A percentile compares a stretch with the other conserved stretches of the same genome.
Conservation (phyloP, 805 yeast species). For the Pichia paraexigua region DNA sequence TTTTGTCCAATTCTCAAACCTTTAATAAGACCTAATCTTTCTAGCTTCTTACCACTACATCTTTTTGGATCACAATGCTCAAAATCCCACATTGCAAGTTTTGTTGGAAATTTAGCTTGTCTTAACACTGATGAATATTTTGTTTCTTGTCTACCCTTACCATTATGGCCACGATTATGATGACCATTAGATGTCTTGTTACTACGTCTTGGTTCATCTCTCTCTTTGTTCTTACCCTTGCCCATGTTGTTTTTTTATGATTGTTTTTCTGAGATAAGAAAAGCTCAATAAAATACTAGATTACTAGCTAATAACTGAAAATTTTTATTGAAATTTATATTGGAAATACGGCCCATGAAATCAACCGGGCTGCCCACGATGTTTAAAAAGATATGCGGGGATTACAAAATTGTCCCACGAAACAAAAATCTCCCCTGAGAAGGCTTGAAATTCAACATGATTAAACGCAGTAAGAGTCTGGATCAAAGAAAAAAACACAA, state of each 20-base stretch:
- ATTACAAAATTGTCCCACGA: background rate
- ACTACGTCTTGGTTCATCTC: slow-evolving; percentile 28
- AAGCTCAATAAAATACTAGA: background rate
- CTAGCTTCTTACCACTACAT: slow-evolving; percentile 92
- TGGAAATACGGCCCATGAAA: background rate
- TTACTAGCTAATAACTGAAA: background rate
- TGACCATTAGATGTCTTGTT: slow-evolving; percentile 47
- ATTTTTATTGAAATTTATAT: background rate
- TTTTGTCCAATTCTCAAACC: slow-evolving; percentile 86
- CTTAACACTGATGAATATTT: slow-evolving; percentile 15
- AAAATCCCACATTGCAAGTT: slow-evolving; percentile 98
- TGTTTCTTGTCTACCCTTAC: slow-evolving; percentile 27
- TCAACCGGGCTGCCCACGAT: no score
- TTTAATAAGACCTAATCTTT: slow-evolving; percentile 76
- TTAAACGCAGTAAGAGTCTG: background rate
- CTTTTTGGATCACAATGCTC: slow-evolving; percentile 98
- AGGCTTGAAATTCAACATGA: background rate
- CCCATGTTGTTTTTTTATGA: slow-evolving; percentile 30
- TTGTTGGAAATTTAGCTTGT: slow-evolving; percentile 56
- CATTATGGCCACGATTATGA: slow-evolving; percentile 45
- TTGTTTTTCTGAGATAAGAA: background rate
- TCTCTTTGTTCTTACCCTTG: slow-evolving; percentile 43
- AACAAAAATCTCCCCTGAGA: background rate
- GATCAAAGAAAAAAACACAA: background rate
- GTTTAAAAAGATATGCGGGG: background rate